A percentile compares a stretch with the other conserved stretches of the same genome.
Conservation (phyloP, 192 early-diverging fungal genomes). For the Gamsiella multidivaricata region DNA sequence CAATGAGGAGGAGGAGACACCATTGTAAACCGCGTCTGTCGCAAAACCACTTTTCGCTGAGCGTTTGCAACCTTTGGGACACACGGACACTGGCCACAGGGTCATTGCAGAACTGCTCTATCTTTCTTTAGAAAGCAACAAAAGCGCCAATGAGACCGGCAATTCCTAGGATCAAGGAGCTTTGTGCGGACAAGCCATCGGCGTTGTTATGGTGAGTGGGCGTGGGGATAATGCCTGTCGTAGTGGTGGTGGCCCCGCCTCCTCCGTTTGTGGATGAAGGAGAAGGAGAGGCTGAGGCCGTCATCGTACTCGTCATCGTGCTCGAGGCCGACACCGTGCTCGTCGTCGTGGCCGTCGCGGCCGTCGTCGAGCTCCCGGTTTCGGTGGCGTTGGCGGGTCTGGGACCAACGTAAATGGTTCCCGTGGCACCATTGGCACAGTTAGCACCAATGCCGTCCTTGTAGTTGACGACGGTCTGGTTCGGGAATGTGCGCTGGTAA, state of each 20-base stretch:
- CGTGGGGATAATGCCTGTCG: not conserved
- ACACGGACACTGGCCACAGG: too few species aligned
- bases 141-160: conserved; percentile 24
- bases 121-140: not conserved
- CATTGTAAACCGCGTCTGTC: too few species aligned
- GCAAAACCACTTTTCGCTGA: too few species aligned
- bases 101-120: not conserved
- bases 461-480: conserved; percentile 18
- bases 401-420: conserved; percentile 34
- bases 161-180: conserved; percentile 10
- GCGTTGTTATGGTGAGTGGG: conserved; percentile 5
- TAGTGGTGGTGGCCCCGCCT: not conserved
- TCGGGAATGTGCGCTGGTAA: conserved; percentile 21
- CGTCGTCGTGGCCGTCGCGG: not conserved
- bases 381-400: not conserved
- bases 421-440: conserved; percentile 18
- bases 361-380: not conserved
- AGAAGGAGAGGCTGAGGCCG: not conserved
- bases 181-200: conserved; percentile 1
- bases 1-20: too few species aligned
- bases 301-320: not conserved
- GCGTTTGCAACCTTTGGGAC: too few species aligned
- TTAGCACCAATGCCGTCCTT: conserved; percentile 47
- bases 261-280: too few species aligned
- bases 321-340: not conserved